Percentiles rank a stretch among this genome's conserved stretches.
phyloP scores from a whole-genome alignment of 768 basidiomycete genomes.

The Termitomyces sp. region DNA sequence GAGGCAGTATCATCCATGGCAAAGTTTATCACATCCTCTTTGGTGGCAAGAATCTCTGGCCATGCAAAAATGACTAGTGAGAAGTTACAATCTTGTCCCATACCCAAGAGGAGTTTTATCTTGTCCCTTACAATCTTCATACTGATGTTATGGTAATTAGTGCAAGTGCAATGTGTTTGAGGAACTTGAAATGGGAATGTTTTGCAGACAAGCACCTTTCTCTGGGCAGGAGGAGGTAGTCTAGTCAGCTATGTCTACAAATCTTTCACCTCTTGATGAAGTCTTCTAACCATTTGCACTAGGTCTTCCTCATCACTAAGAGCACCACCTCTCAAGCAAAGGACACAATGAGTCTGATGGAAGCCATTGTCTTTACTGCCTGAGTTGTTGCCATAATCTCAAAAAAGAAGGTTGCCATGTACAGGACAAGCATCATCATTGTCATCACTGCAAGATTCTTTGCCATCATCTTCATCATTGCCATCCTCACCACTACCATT shows the following conservation, averaged over 20 bases:
- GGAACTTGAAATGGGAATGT: not conserved
- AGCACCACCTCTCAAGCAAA: not conserved
- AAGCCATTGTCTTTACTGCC: too few relatives aligned
- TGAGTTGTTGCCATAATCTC: too few relatives aligned
- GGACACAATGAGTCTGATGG: too few relatives aligned
- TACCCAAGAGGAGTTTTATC: not conserved
- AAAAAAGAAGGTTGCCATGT: too few relatives aligned
- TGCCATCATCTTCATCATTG: too few relatives aligned
- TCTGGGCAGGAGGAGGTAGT: not conserved
- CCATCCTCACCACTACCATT: too few relatives aligned
- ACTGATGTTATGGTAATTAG: not conserved
- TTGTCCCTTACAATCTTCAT: not conserved
- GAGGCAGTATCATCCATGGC: not conserved
- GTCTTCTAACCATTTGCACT: not conserved
- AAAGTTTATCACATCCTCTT: not conserved
- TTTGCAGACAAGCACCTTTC: not conserved
- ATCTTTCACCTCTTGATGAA: not conserved
- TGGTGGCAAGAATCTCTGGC: not conserved
- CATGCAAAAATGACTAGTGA: not conserved
- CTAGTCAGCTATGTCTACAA: not conserved
- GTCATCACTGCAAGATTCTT: too few relatives aligned
- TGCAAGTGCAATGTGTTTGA: not conserved
- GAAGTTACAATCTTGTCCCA: not conserved
- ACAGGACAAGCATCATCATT: too few relatives aligned
- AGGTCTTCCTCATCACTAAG: not conserved